Conservation (phyloP, 495 filamentous ascomycete genomes). For the Friedmanniomyces endolithicus region DNA sequence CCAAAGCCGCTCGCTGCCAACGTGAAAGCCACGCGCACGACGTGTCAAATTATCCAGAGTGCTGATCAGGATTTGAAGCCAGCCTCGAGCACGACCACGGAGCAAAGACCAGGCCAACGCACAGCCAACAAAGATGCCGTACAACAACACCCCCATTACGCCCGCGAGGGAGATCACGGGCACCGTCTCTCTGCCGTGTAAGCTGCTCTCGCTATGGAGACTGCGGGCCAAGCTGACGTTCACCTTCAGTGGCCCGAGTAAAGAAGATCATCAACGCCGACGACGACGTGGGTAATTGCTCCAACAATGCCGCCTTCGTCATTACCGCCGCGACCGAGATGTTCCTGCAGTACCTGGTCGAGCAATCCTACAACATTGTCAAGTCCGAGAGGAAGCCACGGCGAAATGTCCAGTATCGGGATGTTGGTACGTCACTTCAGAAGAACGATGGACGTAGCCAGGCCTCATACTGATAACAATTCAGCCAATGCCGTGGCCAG, state of each 20-base stretch:
- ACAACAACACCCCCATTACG: conserved; percentile 74
- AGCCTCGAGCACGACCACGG: background rate
- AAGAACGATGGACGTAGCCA: too few species aligned
- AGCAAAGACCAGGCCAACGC: background rate
- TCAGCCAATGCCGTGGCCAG: conserved; percentile 74
- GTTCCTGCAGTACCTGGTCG: conserved; percentile 86
- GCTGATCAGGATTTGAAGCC: background rate
- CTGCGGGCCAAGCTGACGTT: conserved; percentile 6
- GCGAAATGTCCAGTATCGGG: conserved; percentile 90
- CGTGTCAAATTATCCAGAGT: background rate
- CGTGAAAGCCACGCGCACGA: background rate
- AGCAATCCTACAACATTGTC: conserved; percentile 75
- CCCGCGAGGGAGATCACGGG: conserved; percentile 74
- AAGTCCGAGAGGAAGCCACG: conserved; percentile 83
- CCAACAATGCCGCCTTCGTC: conserved; percentile 88
- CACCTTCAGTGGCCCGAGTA: conserved; percentile 56
- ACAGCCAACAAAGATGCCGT: conserved; percentile 50
- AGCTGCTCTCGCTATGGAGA: conserved; percentile 28
- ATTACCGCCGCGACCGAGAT: conserved; percentile 89
- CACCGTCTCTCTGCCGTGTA: conserved; percentile 72
- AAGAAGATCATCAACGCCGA: conserved; percentile 88
- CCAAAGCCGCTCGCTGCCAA: background rate
- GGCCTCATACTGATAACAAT: too few species aligned
- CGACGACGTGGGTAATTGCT: conserved; percentile 69
- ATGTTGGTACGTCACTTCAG: conserved; percentile 48